Evolutionary conservation across 495 filamentous ascomycete species (phyloP), one percentile per base, ranked within the genome.

Genomic region (Astrothelium subdiscretum): DNA sequence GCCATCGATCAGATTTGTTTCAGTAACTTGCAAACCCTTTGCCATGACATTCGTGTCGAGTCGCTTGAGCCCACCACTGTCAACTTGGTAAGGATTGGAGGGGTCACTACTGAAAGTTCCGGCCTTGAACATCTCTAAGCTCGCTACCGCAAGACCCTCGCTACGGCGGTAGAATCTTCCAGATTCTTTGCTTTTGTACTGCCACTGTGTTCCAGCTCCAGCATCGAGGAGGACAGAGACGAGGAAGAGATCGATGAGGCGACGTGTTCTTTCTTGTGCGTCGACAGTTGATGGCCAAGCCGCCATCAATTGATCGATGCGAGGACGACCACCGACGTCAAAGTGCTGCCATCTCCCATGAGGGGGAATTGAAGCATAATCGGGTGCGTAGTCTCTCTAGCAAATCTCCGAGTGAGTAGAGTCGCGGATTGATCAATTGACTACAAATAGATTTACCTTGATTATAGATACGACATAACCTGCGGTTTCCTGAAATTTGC

Each of bases 61-160:
- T 57, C 79, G 85, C 69, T 82, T 85, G 68, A 98, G 75, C 1
- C 87, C 95, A 8, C 80, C 82, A 61, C 86, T 89, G 71, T 98
- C 94, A 26, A 97, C 94, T 73, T 95, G 91, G 67, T 84, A 88
- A 40, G 89, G 91, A 72, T 96, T 87, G 54, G 74, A 81, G 1
- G 81, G 79, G 68, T 91, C 85, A 68, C 91, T 89, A 65, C 90
- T 95, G 76, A 98, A 98, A 51, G 90, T 68, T n/a, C 94, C 94
- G 59, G 83, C 80, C 75, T 94, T 96, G 77, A 97, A 98, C 94
- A 98, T 98, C 69, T 97, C 94, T 70, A 98, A 75, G 72, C 88
- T 92, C 26, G 95, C 94, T 51, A 98, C 86, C 4, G 94, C 94
- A 65, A 98, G 78, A 26, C 94, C 94, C 72, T 98, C 94, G 60